phyloP scores from a whole-genome alignment of 352 stramenopile species.

The Pythium sp. region DNA sequence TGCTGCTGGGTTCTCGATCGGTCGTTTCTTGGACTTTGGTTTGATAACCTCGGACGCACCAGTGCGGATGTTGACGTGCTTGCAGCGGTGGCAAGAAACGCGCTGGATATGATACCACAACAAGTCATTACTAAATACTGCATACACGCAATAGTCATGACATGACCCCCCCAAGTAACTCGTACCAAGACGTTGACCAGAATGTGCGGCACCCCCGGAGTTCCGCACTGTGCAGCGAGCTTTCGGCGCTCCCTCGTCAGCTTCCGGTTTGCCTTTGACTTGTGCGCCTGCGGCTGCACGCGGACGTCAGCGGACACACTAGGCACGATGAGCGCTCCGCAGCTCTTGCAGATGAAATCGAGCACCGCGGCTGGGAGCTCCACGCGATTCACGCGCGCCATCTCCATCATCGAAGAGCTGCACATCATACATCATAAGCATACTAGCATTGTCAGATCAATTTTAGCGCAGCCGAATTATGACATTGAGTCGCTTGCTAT shows the following conservation, averaged over 20 bases:
- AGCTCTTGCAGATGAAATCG: slow-evolving; percentile 69
- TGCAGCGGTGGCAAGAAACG: slow-evolving; percentile 53
- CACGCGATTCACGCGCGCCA: slow-evolving; percentile 29
- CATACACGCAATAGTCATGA: background rate
- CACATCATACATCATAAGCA: background rate
- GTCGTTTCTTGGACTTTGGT: slow-evolving; percentile 46
- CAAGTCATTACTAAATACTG: too few relatives aligned
- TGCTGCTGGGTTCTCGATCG: background rate
- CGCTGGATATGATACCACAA: slow-evolving; percentile 20
- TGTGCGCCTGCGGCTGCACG: slow-evolving; percentile 40
- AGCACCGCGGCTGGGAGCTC: slow-evolving; percentile 45
- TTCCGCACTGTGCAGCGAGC: slow-evolving; percentile 13
- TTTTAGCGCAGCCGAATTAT: background rate
- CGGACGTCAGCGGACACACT: slow-evolving; percentile 52
- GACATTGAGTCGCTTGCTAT: background rate
- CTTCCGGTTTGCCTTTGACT: slow-evolving; percentile 48
- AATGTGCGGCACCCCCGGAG: slow-evolving; percentile 15
- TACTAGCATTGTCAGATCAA: background rate
- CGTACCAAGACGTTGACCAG: slow-evolving; percentile 42
- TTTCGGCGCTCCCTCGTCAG: slow-evolving; percentile 32
- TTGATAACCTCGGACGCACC: slow-evolving; percentile 54
- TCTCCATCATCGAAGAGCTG: slow-evolving; percentile 55
- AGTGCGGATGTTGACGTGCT: slow-evolving; percentile 39
- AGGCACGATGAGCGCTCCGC: slow-evolving; percentile 55
- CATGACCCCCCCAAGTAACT: too few relatives aligned